A percentile compares a stretch with the other conserved stretches of the same genome.
Evolutionary conservation across 495 filamentous ascomycete genomes (phyloP).

Genomic region (Neurospora sublineolata): DNA sequence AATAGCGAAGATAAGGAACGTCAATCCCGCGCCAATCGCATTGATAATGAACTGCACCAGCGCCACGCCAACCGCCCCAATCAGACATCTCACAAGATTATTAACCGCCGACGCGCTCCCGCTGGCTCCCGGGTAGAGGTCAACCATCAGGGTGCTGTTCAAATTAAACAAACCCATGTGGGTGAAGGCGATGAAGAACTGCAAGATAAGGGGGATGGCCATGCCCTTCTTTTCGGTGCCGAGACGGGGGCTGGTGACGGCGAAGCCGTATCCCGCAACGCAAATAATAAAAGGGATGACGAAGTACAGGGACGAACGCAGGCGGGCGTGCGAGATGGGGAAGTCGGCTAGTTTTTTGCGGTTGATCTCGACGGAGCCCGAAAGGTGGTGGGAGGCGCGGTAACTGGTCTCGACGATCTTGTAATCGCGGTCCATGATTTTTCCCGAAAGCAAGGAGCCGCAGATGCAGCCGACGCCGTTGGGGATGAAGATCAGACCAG

Average conservation of each 20-base stretch:
- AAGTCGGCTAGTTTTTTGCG: slow-evolving; percentile 44
- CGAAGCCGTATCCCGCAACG: slow-evolving; percentile 43
- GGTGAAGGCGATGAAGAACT: slow-evolving; percentile 35
- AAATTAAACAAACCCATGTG: slow-evolving; percentile 33
- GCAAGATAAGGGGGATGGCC: slow-evolving; percentile 32
- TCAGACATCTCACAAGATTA: slow-evolving; percentile 49
- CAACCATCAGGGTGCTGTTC: slow-evolving; percentile 44
- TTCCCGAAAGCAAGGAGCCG: slow-evolving; percentile 14
- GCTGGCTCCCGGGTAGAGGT: slow-evolving; percentile 46
- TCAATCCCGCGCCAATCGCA: slow-evolving; percentile 48
- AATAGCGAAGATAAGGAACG: slow-evolving; percentile 46
- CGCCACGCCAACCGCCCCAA: slow-evolving; percentile 52
- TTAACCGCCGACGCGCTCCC: slow-evolving; percentile 53
- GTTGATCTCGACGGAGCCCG: slow-evolving; percentile 34
- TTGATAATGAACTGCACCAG: slow-evolving; percentile 49
- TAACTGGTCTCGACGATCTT: slow-evolving; percentile 9
- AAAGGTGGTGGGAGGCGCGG: slow-evolving; percentile 28
- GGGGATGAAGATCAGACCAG: slow-evolving; percentile 28
- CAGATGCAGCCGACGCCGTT: slow-evolving; percentile 19
- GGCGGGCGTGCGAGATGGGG: slow-evolving; percentile 50
- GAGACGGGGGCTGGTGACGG: slow-evolving; percentile 28
- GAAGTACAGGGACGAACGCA: slow-evolving; percentile 23
- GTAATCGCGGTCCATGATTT: slow-evolving; percentile 19
- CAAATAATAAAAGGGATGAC: slow-evolving; percentile 23
- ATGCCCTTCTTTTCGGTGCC: slow-evolving; percentile 24